Evolutionary conservation across 805 yeast genomes (phyloP).

Genomic region (Wilhelminamyces savonicus): DNA sequence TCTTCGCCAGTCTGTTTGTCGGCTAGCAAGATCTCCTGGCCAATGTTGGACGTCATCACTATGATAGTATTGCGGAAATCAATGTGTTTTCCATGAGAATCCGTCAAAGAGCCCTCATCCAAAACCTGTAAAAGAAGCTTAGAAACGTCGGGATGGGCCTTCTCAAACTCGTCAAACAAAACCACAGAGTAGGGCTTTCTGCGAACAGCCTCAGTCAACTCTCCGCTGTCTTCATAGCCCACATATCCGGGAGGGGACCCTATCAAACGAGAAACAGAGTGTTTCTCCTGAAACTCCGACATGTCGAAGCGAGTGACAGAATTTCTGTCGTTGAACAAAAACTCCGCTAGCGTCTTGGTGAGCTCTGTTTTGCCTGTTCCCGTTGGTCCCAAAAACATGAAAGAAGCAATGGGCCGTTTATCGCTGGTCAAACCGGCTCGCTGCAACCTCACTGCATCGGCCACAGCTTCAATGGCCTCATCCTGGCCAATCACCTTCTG

Average conservation of each 20-base stretch:
- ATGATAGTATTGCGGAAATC: conserved; percentile 93
- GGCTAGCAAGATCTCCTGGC: conserved; percentile 78
- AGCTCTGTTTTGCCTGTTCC: conserved; percentile 98
- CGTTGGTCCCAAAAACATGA: conserved; percentile 95
- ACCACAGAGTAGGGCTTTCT: conserved; percentile 93
- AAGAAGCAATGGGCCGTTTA: conserved; percentile 92
- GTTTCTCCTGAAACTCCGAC: conserved; percentile 97
- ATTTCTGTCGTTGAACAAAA: conserved; percentile 81
- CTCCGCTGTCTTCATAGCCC: conserved; percentile 94
- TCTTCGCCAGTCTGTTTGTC: conserved; percentile 56
- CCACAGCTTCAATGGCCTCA: conserved; percentile 82
- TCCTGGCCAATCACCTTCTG: conserved; percentile 91
- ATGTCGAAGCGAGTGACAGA: conserved; percentile 90
- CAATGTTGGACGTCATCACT: conserved; percentile 95
- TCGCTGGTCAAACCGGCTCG: conserved; percentile 95
- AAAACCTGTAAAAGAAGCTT: conserved; percentile 85
- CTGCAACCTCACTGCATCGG: conserved; percentile 93
- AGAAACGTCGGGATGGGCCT: conserved; percentile 94
- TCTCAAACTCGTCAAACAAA: conserved; percentile 92
- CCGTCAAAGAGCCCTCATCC: conserved; percentile 93
- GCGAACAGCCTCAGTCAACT: conserved; percentile 91
- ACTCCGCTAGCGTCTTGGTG: conserved; percentile 87
- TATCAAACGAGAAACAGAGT: conserved; percentile 80
- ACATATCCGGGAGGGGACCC: conserved; percentile 99
- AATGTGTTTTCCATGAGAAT: conserved; percentile 88